Evolutionary conservation across 345 rosid genomes (phyloP).

Genomic region (Angophora floribunda): DNA sequence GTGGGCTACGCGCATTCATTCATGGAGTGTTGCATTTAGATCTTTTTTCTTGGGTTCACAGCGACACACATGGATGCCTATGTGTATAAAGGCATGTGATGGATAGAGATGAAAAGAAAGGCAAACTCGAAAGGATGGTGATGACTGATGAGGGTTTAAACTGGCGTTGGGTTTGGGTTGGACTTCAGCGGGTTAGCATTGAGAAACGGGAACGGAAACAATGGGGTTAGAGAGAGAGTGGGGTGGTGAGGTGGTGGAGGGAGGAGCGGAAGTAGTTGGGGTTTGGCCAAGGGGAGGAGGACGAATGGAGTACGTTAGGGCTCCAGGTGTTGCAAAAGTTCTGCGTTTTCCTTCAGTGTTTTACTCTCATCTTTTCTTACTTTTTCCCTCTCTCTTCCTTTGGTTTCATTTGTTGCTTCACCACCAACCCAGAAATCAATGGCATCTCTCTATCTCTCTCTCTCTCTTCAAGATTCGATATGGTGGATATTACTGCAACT

Average conservation of each 20-base stretch:
- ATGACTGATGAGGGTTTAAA: neutral
- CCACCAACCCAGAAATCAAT: conserved; percentile 42
- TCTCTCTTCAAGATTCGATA: neutral
- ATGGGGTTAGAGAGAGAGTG: neutral
- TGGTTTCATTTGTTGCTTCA: neutral
- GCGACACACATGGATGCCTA: neutral
- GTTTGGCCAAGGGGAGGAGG: conserved; percentile 33
- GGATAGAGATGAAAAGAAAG: neutral
- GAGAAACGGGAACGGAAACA: neutral
- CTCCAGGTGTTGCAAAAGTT: conserved; percentile 79
- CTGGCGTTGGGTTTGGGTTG: conserved; percentile 17
- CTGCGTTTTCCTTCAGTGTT: conserved; percentile 18
- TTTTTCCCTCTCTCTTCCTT: neutral
- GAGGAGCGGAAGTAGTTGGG: conserved; percentile 19
- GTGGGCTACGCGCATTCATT: conserved; percentile 28
- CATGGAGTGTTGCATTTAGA: neutral
- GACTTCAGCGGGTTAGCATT: neutral
- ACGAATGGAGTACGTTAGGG: conserved; percentile 59
- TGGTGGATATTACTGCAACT: neutral
- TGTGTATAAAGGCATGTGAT: neutral
- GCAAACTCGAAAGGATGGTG: neutral
- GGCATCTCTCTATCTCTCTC: conserved; percentile 18
- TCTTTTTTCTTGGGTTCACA: neutral
- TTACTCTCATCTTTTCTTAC: neutral
- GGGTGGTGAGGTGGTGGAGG: neutral